phyloP scores from a whole-genome alignment of 352 stramenopile genomes.

The Globisporangium polare region DNA sequence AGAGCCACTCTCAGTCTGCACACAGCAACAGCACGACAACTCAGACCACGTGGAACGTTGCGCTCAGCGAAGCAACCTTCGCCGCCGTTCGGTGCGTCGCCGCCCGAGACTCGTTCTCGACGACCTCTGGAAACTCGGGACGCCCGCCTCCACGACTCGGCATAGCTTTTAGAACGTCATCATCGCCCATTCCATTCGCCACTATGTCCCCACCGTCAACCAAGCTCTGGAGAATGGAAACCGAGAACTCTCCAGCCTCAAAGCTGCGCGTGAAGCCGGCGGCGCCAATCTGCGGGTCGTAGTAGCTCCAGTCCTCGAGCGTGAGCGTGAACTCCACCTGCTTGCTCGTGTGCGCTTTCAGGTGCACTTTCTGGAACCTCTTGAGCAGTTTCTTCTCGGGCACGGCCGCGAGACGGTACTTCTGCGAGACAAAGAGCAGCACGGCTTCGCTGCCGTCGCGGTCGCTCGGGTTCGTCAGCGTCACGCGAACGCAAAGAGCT shows the following conservation, averaged over 20 bases:
- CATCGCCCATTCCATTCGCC: no score
- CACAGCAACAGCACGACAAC: no score
- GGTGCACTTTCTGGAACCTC: conserved; percentile 61
- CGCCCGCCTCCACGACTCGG: neutral
- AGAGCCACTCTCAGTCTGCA: no score
- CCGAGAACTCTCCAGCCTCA: conserved; percentile 47
- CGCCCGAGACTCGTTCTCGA: neutral
- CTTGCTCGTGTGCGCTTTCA: conserved; percentile 23
- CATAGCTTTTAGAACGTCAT: neutral
- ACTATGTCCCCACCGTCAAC: neutral
- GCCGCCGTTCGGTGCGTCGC: neutral
- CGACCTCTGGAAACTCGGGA: neutral
- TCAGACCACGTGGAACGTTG: conserved; percentile 12
- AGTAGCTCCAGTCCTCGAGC: conserved; percentile 51
- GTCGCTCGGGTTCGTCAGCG: conserved; percentile 58
- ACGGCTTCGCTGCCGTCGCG: conserved; percentile 55
- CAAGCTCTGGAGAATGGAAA: conserved; percentile 41
- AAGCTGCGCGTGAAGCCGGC: conserved; percentile 33
- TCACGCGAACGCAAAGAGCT: conserved; percentile 40
- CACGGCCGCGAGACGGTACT: conserved; percentile 40
- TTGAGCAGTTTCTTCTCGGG: conserved; percentile 79
- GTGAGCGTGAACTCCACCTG: conserved; percentile 45
- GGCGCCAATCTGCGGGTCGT: conserved; percentile 34
- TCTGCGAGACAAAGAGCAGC: conserved; percentile 65
- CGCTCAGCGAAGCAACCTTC: conserved; percentile 10